These are phyloP conservation scores for Clarireedia monteithiana DNA, from an alignment of 2,329 filamentous ascomycete species.

Conservation along the genomic window DNA sequence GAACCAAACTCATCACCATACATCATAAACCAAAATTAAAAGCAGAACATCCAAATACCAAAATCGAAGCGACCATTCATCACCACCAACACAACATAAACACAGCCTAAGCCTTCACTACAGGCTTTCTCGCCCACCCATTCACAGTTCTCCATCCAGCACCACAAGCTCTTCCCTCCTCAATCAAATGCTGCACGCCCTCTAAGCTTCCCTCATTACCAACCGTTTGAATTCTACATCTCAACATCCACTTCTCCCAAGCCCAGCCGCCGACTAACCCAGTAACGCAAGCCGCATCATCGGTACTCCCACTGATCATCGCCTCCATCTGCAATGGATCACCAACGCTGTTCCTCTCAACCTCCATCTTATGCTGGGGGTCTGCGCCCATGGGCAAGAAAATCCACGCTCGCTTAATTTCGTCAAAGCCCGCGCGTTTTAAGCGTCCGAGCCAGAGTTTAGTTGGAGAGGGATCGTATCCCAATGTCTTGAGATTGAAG, in stretches of 20 bases:
- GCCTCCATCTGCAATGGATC: constrained; percentile 51
- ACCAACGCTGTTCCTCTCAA: constrained; percentile 32
- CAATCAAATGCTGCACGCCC: constrained; percentile 51
- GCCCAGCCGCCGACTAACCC: constrained; percentile 80
- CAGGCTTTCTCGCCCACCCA: constrained; percentile 57
- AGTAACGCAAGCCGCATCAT: constrained; percentile 64
- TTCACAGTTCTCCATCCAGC: constrained; percentile 54
- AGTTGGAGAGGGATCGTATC: constrained; percentile 81
- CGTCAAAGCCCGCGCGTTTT: constrained; percentile 66
- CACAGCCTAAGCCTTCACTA: constrained; percentile 5
- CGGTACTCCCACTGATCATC: constrained; percentile 58
- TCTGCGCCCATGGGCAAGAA: constrained; percentile 73
- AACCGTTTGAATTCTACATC: constrained; percentile 79
- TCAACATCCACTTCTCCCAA: constrained; percentile 95
- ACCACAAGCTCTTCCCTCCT: constrained; percentile 53
- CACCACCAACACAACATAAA: not conserved
- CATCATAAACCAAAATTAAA: not conserved
- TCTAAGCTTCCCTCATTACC: constrained; percentile 57
- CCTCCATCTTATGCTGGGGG: constrained; percentile 33
- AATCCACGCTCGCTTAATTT: constrained; percentile 79
- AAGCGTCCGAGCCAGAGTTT: constrained; percentile 74
- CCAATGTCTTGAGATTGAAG: constrained; percentile 79
- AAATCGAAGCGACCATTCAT: not conserved
- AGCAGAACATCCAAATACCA: not conserved
- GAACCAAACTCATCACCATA: not conserved